Base-by-base conservation (phyloP, 371 early-diverging fungal species). In the Vairimorpha ceranae region DNA sequence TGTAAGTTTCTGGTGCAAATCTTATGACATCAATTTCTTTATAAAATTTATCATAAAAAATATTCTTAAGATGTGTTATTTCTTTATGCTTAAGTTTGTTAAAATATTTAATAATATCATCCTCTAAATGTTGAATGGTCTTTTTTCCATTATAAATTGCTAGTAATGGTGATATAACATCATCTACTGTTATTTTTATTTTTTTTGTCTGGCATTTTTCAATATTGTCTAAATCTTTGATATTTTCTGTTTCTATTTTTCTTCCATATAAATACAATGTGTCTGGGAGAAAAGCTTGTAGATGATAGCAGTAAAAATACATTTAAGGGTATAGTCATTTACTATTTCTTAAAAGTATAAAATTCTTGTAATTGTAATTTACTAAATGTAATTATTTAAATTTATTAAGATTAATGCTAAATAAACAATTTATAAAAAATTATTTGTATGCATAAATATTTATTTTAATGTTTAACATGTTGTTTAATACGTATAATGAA, bases 31-130 rank as follows among this genome's bases (percentile, higher is more conserved):
- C 51, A 0, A 71, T 12, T 25, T 63, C 51, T 23, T 60, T 38
- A 19, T 67, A 67, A 0, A 79, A 8, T 58, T 54, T 30, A 17
- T 48, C 21, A 64, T 72, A 67, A 52, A 82, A 82, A 46, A 72
- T 76, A 66, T 82, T 82, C 19, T 75, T 46, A n/a, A 45, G 59
- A 8, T 10, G 29, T 0, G 59, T 64, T 35, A 25, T 21, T 36
- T 70, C 72, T 8, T 74, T n/a, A 58, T 10, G 29, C 3, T 14
- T 58, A 2, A 30, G 12, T 29, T 25, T 25, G 7, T 21, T 21
- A 21, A n/a, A 48, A 48, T 48, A 48, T 12, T 48, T n/a, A 12
- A 48, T 48, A 10, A 48, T 4, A 48, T 48, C 48, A 12, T 48
- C 4, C n/a, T 48, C n/a, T 10, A 48, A n/a, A 48, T 3, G n/a